These are phyloP conservation scores for Podospora pseudopauciseta DNA, from an alignment of 495 filamentous ascomycete species.

Conservation along the genomic window DNA sequence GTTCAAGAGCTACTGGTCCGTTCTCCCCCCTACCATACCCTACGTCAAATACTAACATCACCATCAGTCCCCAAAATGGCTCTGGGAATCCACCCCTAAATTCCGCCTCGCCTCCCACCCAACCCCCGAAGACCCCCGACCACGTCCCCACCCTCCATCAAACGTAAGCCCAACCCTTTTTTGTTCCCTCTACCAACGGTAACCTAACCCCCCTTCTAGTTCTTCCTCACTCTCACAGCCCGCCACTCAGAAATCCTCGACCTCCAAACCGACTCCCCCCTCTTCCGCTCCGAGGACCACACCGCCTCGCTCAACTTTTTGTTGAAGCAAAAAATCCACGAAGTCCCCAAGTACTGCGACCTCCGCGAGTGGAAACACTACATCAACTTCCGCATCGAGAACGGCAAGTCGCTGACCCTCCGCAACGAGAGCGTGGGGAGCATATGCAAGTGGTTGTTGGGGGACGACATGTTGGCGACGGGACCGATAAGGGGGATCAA, in stretches of 20 bases:
- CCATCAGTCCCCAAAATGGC: constrained; percentile 66
- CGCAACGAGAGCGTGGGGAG: not conserved
- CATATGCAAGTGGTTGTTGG: not conserved
- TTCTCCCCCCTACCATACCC: not conserved
- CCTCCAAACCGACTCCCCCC: not conserved
- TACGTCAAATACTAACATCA: not conserved
- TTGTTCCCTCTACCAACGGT: not conserved
- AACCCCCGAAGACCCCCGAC: constrained; percentile 53
- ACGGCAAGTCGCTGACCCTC: not conserved
- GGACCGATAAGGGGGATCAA: not conserved
- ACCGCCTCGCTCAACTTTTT: not conserved
- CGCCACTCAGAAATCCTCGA: constrained; percentile 40
- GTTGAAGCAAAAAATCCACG: not conserved
- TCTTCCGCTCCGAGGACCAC: not conserved
- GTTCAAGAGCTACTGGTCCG: constrained; percentile 56
- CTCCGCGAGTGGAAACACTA: not conserved
- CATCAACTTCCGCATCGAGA: not conserved
- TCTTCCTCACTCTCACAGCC: constrained; percentile 32
- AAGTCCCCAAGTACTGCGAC: not conserved
- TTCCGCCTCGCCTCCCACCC: constrained; percentile 65
- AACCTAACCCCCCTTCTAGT: constrained; percentile 10
- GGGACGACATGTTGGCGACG: not conserved
- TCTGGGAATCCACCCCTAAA: constrained; percentile 77
- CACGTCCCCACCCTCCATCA: constrained; percentile 43
- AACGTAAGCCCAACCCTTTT: constrained; percentile 14